Evolutionary conservation across 139 green algal genomes (phyloP).

Genomic region (Coccomyxa sp.): DNA sequence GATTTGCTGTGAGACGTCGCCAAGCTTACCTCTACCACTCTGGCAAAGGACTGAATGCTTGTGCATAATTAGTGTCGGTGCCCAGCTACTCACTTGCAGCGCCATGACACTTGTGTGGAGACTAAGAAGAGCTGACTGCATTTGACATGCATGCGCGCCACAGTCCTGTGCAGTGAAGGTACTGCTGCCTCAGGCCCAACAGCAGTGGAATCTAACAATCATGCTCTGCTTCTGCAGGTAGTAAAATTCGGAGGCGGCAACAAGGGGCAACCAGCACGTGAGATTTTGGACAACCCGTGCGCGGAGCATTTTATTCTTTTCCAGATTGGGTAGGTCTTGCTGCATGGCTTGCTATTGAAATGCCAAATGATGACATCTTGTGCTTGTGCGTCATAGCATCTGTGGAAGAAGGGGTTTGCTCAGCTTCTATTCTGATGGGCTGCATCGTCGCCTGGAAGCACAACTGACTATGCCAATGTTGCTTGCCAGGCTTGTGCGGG

Average conservation of each 20-base stretch:
- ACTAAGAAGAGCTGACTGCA: too few relatives aligned
- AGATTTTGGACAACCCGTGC: slow-evolving; percentile 83
- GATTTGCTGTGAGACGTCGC: too few relatives aligned
- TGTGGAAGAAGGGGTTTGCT: too few relatives aligned
- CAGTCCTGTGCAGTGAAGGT: too few relatives aligned
- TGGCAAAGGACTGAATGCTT: too few relatives aligned
- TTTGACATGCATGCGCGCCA: too few relatives aligned
- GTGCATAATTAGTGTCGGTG: too few relatives aligned
- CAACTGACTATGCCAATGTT: background rate
- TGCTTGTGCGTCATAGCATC: too few relatives aligned
- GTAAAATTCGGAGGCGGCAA: slow-evolving; percentile 32
- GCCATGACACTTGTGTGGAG: too few relatives aligned
- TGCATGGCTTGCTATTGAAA: background rate
- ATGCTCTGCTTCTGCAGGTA: background rate
- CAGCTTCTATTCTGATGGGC: background rate
- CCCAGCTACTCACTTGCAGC: too few relatives aligned
- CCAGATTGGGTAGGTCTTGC: slow-evolving; percentile 67
- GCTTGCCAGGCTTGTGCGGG: slow-evolving; percentile 64
- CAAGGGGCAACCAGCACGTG: slow-evolving; percentile 74
- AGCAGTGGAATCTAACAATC: background rate
- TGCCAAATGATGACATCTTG: slow-evolving; percentile 3
- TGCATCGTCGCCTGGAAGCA: background rate
- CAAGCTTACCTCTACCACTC: too few relatives aligned
- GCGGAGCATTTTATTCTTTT: slow-evolving; percentile 91
- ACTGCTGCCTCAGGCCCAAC: background rate